These are phyloP conservation scores for Alternaria viburni DNA, from an alignment of 2,329 filamentous ascomycete genomes.

Conservation along the genomic window DNA sequence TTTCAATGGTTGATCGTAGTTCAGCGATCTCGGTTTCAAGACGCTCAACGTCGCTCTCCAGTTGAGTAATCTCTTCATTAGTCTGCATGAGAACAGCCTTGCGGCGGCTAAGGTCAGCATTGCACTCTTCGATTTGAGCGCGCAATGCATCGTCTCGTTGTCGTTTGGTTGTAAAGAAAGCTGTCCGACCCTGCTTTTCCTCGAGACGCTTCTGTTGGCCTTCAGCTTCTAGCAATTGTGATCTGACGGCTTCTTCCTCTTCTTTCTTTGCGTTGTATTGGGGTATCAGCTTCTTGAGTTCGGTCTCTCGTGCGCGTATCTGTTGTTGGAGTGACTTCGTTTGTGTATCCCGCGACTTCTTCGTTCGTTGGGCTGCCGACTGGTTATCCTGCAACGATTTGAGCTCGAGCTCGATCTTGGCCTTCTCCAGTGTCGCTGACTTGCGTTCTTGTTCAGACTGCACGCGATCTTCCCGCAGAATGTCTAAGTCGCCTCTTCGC, in stretches of 20 bases:
- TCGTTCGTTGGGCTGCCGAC: slow-evolving; percentile 75
- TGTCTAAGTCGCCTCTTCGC: slow-evolving; percentile 80
- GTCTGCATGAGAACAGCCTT: slow-evolving; percentile 86
- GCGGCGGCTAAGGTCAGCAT: slow-evolving; percentile 75
- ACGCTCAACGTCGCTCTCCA: slow-evolving; percentile 73
- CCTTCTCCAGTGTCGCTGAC: slow-evolving; percentile 77
- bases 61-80: slow-evolving; percentile 77
- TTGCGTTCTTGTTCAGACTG: slow-evolving; percentile 91
- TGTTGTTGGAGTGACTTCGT: slow-evolving; percentile 74
- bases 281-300: slow-evolving; percentile 77
- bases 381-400: slow-evolving; percentile 85
- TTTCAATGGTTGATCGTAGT: slow-evolving; percentile 75
- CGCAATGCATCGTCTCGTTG: slow-evolving; percentile 86
- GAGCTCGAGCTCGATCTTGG: slow-evolving; percentile 84
- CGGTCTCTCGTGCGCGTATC: slow-evolving; percentile 76
- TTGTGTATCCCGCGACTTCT: slow-evolving; percentile 72
- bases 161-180: slow-evolving; percentile 84
- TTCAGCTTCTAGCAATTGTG: slow-evolving; percentile 77
- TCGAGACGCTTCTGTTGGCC: slow-evolving; percentile 79
- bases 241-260: slow-evolving; percentile 73
- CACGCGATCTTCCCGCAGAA: slow-evolving; percentile 81
- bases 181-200: slow-evolving; percentile 88
- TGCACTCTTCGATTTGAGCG: slow-evolving; percentile 80
- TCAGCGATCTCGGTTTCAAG: slow-evolving; percentile 75
- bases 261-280: slow-evolving; percentile 75